Evolutionary conservation across 768 basidiomycete species (phyloP), one percentile per base, ranked within the genome.

Genomic region (Russula foetens): DNA sequence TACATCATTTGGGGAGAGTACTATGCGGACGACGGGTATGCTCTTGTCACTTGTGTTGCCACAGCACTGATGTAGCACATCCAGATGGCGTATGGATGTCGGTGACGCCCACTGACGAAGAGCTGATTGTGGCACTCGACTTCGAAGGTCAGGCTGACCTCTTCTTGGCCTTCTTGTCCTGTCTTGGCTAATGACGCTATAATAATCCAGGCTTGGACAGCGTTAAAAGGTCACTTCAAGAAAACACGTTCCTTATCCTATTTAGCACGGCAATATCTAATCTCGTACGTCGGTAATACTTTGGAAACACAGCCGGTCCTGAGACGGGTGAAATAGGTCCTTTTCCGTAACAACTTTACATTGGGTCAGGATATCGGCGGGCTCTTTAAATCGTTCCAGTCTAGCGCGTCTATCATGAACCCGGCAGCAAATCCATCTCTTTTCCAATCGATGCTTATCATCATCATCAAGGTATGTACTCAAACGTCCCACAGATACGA

Each of bases 211-310:
- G 84, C 50, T 82, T 85, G 1, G 82, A 85, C 63, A 82, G 81
- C 43, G 81, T 85, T 21, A 84, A 85, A 67, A 73, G 83, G 0
- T 84, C 83, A 0, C 76, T 79, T 11, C 83, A 85, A 68, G 84
- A 85, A 65, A 83, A 85, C 46, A 80, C 80, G 0, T 71, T 85
- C 5, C 75, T 85, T 0, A 84, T 85, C 1, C 69, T 85, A 8
- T 85, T 85, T 69, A 85, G 84, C 64, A 79, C 82, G 0, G 84
- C 84, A 0, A 76, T 85, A 7, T 86, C 84, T 0, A 85, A 85
- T 63, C 67, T 85, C 57, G 84, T 83, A n/a, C 9, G 59, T 51
- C 21, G 4, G 14, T 52, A 9, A 3, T 41, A 4, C 14, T 45
- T 26, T 23, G 7, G 11, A n/a, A 19, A 12, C 49, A 4, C n/a